Evolutionary conservation across 2,329 filamentous ascomycete species (phyloP), one percentile per base, ranked within the genome.

Genomic region (Cordyceps pruinosa): DNA sequence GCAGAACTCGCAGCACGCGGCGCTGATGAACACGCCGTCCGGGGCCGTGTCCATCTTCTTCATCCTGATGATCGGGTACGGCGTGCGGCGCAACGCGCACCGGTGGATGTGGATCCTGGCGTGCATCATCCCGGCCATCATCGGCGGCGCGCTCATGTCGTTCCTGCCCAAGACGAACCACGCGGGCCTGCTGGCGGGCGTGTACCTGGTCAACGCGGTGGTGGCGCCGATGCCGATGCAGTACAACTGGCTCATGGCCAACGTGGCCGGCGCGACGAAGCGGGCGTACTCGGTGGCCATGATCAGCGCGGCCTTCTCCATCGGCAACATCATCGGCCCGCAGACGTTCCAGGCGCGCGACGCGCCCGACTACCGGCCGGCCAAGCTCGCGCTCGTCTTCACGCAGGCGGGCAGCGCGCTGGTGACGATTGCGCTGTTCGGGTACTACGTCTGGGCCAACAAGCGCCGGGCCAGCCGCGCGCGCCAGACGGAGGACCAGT

Each of bases 121-220:
- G 32, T 78, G 75, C 61, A 77, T 78, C 51, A 67, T 80, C 41
- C 77, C 78, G 61, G 75, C 73, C 6, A 75, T 77, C 47, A 67
- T 80, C 19, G 78, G 78, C 6, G 77, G 76, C 17, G 76, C 72
- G 1, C 64, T 81, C n/a, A 80, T 82, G 78, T 81, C 79, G 0
- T 81, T 81, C 64, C 66, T 79, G 8, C 74, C 77, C 3, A 65
- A 67, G 2, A 69, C 63, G 42, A 77, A 81, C 62, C 73, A 71
- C 35, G 66, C 72, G 1, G 80, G 79, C 2, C 70, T 75, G 10
- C 68, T 80, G 15, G 75, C 72, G 1, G 76, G 77, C 23, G 76
- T 80, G 53, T 80, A 80, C 61, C 71, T 81, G 1, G 74, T 79
- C 61, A 80, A 80, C 60, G 74, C 75, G 21, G 75, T 79, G 9